These are phyloP conservation scores for Micractinium sp. DNA, from an alignment of 139 green algal genomes.

Conservation along the genomic window DNA sequence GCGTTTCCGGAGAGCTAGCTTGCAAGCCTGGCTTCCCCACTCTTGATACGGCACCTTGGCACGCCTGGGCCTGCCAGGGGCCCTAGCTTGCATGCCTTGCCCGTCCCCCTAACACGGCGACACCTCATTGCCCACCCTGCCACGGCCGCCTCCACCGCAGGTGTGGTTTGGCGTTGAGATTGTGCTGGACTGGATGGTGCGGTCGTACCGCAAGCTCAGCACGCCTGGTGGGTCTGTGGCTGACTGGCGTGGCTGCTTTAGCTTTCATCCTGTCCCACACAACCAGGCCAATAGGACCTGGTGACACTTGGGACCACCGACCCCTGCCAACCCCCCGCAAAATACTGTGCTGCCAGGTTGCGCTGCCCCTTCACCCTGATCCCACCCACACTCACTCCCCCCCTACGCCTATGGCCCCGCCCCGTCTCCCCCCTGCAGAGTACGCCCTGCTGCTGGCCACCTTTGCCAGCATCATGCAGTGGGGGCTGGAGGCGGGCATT, in stretches of 20 bases:
- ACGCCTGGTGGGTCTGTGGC: neutral
- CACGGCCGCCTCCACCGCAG: too few species aligned
- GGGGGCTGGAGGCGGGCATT: slow-evolving; percentile 69
- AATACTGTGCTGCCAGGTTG: neutral
- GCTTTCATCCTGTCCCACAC: neutral
- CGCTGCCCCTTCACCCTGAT: neutral
- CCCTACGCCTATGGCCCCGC: neutral
- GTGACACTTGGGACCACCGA: neutral
- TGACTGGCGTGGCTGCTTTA: neutral
- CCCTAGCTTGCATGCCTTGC: neutral
- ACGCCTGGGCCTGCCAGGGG: neutral
- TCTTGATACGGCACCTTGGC: neutral
- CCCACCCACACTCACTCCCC: too few species aligned
- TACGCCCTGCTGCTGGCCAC: slow-evolving; percentile 78
- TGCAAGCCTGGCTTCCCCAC: neutral
- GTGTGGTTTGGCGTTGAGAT: slow-evolving; percentile 86
- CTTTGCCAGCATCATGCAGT: slow-evolving; percentile 73
- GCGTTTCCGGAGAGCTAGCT: too few species aligned
- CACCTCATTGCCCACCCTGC: too few species aligned
- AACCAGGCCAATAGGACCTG: neutral
- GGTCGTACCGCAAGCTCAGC: slow-evolving; percentile 61
- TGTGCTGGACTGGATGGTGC: slow-evolving; percentile 66
- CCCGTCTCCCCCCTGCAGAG: slow-evolving; percentile 63
- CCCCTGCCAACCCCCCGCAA: neutral
- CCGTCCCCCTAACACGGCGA: too few species aligned